Evolutionary conservation across 768 basidiomycete genomes (phyloP), one percentile per base, ranked within the genome.

Genomic region (Leccinum obscurum): DNA sequence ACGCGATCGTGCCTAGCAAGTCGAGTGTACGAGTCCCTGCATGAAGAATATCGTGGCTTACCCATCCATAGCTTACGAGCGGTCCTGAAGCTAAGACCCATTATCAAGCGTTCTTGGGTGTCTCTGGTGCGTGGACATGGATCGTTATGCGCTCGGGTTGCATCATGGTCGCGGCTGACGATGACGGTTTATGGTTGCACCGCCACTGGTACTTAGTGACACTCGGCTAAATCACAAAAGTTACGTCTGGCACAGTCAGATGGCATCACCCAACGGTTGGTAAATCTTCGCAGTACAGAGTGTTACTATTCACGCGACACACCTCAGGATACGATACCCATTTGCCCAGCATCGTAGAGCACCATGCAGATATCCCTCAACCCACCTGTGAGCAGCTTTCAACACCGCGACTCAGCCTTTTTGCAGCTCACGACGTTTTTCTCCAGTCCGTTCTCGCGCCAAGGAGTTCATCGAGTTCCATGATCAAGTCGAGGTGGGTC

Each of bases 401-500:
- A 17, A 39, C 41, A 54, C 8, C 22, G 32, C 0, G 32, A 34
- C 34, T 35, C 49, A 53, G 2, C 26, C 10, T 48, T 48, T 28
- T 26, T 34, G 24, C 11, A 6, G 22, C 44, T 35, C 52, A 32
- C 55, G 46, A 55, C 35, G 15, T 4, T 39, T 26, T 20, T 2
- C 14, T 49, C 57, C 51, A 81, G 79, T 77, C 58, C 65, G 67
- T 48, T 68, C 70, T 57, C 78, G 75, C 26, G 81, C 84, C 44
- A 78, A 77, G 59, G 91, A 95, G 63, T 95, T 90, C 68, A 80
- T 92, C 24, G 90, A 93, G 52, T 83, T 96, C n/a, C 92, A 95
- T 75, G 87, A 92, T 63, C 92, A 96, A 78, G 91, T 96, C 56
- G 83, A 93, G 79, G 94, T 93, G 64, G 14, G 72, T 35, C 50